Evolutionary conservation across 139 green algal species (phyloP), one percentile per base, ranked within the genome.

Genomic region (Tetradesmus obliquus): DNA sequence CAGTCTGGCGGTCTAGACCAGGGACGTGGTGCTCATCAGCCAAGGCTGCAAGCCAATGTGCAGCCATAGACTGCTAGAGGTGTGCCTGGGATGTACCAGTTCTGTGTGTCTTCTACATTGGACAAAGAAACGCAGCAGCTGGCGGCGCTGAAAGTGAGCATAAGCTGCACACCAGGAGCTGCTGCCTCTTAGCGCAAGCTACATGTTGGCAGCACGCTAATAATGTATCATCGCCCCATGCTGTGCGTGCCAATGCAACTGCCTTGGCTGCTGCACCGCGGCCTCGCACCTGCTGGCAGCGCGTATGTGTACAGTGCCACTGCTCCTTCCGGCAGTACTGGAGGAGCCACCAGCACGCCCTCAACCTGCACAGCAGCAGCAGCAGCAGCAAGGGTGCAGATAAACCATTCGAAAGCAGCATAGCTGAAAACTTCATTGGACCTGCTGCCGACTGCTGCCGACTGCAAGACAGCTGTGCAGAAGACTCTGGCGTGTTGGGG

Each of bases 301-400:
- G 55, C 5, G 71, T 83, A 72, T 1, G 71, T 90, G 71, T 90
- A 90, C 3, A 83, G n/a, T 55, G 22, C 86, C 20, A 66, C 3
- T 12, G 86, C 69, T 3, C 71, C 69, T 45, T 84, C 71, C 10
- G 86, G 86, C 55, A 90, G 54, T 5, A 24, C 71, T 24, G 86
- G 86, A 71, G 86, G 86, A 22, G 51, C 53, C 20, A 71, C 86
- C 20, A 90, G 71, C 20, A 55, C 60, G 2, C 86, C 86, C 55
- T 32, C 6, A 12, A 90, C 71, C 86, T 90, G 86, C 69, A 66
- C 32, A 51, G 6, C 22, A 7, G 3, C 60, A 20, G 5, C 24
- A n/a, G 15, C 22, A 69, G 1, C 10, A 89, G 2, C 19, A 88
- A 6, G 4, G 2, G 12, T 76, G 55, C 17, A 17, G 54, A 51